Conservation (phyloP, 2,329 filamentous ascomycete genomes). For the Colletotrichum sp. region DNA sequence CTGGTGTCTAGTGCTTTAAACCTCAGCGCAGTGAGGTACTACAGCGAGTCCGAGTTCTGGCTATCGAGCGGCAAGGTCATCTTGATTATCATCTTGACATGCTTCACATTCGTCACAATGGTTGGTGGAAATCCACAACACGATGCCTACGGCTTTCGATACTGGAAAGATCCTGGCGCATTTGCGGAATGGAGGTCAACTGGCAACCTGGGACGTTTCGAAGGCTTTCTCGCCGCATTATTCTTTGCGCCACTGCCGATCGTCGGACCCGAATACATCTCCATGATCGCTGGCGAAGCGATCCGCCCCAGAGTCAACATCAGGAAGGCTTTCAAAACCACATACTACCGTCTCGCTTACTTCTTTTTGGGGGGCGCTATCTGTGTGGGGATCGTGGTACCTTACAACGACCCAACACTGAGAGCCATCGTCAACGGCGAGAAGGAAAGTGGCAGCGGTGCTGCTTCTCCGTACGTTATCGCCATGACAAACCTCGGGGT, state of each 20-base stretch:
- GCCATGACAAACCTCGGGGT: constrained; percentile 67
- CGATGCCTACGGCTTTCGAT: constrained; percentile 67
- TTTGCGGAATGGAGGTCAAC: constrained; percentile 59
- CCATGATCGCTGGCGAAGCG: constrained; percentile 72
- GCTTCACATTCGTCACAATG: constrained; percentile 66
- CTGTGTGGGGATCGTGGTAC: constrained; percentile 68
- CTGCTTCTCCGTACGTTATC: constrained; percentile 66
- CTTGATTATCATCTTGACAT: constrained; percentile 65
- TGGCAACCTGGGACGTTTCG: constrained; percentile 68
- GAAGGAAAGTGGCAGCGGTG: constrained; percentile 45
- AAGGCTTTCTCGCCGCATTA: constrained; percentile 72
- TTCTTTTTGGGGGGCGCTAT: constrained; percentile 76
- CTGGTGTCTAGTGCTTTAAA: background rate
- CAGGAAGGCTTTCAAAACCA: constrained; percentile 73
- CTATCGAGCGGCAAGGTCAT: constrained; percentile 63
- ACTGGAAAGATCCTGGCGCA: constrained; percentile 63
- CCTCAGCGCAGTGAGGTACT: constrained; percentile 55
- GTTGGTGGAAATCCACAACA: constrained; percentile 65
- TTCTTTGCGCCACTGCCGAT: constrained; percentile 69
- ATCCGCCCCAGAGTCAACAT: constrained; percentile 68
- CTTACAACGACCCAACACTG: constrained; percentile 51
- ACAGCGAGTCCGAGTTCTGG: constrained; percentile 77
- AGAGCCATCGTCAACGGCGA: constrained; percentile 21
- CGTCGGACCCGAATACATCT: constrained; percentile 71
- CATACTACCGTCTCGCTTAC: constrained; percentile 72